Percentiles rank a stretch among this genome's conserved stretches.
Evolutionary conservation across 352 stramenopile species (phyloP).

Genomic region (Globisporangium spiculum): DNA sequence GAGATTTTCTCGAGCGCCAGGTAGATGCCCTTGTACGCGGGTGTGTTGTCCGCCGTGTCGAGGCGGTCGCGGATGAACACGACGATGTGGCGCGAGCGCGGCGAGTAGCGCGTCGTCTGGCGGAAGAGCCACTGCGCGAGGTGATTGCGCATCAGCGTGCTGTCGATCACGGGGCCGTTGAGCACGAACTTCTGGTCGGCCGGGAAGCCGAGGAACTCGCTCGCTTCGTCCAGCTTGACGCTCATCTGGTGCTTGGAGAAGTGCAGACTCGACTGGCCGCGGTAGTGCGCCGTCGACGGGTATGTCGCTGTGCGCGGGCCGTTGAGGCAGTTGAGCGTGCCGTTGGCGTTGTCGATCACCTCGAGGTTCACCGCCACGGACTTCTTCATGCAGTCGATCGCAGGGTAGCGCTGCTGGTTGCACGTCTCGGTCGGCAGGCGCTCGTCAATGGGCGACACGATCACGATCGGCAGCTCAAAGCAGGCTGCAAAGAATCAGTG

Average conservation of each 20-base stretch:
- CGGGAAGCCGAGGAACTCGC: conserved; percentile 53
- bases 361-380: conserved; percentile 47
- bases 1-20: conserved; percentile 73
- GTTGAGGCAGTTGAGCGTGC: conserved; percentile 56
- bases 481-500: conserved; percentile 26
- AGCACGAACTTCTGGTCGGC: conserved; percentile 69
- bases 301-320: conserved; percentile 37
- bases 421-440: conserved; percentile 68
- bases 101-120: conserved; percentile 61
- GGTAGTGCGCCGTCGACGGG: conserved; percentile 65
- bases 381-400: conserved; percentile 65
- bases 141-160: conserved; percentile 72
- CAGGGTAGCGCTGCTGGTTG: conserved; percentile 66
- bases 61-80: conserved; percentile 57
- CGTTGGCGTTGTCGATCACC: conserved; percentile 58
- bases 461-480: conserved; percentile 68
- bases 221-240: conserved; percentile 51
- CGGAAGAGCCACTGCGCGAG: conserved; percentile 77
- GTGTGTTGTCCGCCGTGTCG: conserved; percentile 24
- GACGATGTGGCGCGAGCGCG: conserved; percentile 56
- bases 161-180: conserved; percentile 75
- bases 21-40: conserved; percentile 66
- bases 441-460: conserved; percentile 50
- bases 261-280: conserved; percentile 72
- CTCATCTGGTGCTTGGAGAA: conserved; percentile 79